Conservation (phyloP, 2,329 filamentous ascomycete genomes). For the Septoria petroselini region DNA sequence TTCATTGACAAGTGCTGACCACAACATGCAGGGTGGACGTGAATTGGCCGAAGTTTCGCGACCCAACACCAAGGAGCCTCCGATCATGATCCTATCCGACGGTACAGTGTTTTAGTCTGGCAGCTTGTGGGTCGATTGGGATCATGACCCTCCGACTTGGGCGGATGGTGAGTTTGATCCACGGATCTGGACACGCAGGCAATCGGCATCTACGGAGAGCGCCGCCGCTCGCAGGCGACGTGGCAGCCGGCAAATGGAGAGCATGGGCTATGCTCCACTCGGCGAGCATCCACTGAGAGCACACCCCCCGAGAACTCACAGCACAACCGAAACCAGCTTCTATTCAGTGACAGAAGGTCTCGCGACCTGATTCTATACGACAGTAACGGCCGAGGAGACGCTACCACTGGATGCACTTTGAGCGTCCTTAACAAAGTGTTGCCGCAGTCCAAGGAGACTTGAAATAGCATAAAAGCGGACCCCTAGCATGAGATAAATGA, state of each 20-base stretch:
- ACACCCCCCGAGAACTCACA: constrained; percentile 13
- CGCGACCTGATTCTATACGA: background rate
- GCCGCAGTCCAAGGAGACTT: background rate
- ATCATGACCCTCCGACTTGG: constrained; percentile 25
- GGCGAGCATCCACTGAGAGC: constrained; percentile 18
- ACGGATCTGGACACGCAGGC: constrained; percentile 7
- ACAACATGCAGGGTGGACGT: constrained; percentile 68
- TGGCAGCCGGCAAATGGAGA: constrained; percentile 1
- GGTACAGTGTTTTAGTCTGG: constrained; percentile 80
- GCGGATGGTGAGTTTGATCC: constrained; percentile 12
- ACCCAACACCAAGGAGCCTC: constrained; percentile 93
- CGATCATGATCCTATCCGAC: constrained; percentile 93
- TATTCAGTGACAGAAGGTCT: constrained; percentile 8
- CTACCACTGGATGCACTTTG: no score
- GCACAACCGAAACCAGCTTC: constrained; percentile 8
- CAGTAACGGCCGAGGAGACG: constrained; percentile 9
- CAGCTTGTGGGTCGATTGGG: constrained; percentile 31
- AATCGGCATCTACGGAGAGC: constrained; percentile 14
- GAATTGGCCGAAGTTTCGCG: constrained; percentile 94
- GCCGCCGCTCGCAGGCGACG: background rate
- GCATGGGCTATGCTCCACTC: constrained; percentile 2
- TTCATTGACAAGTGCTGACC: constrained; percentile 1
- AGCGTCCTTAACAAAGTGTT: no score
- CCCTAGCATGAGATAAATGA: background rate
- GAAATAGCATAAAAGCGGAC: background rate